Conservation (phyloP, 306 rosid species). For the Rosa multiflora region DNA sequence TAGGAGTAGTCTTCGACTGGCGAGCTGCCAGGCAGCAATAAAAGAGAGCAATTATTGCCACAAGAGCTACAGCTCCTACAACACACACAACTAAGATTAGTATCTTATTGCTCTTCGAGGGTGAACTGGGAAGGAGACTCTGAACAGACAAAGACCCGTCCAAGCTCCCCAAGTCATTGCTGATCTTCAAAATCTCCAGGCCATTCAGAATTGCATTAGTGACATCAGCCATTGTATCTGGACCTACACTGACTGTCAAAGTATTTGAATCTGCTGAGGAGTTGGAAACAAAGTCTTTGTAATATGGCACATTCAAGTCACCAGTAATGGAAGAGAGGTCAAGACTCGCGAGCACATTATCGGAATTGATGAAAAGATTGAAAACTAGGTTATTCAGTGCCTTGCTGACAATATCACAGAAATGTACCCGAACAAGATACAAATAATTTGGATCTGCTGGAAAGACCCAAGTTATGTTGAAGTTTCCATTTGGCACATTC, state of each 20-base stretch:
- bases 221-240: constrained; percentile 62
- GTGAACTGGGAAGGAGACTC: constrained; percentile 53
- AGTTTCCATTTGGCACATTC: constrained; percentile 59
- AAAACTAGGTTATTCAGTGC: constrained; percentile 69
- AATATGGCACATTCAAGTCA: constrained; percentile 67
- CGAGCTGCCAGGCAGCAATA: constrained; percentile 44
- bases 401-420: constrained; percentile 84
- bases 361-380: constrained; percentile 70
- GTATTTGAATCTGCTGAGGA: constrained; percentile 44
- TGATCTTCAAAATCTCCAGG: constrained; percentile 75
- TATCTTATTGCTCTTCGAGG: constrained; percentile 40
- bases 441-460: constrained; percentile 61
- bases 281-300: constrained; percentile 66
- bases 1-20: constrained; percentile 51
- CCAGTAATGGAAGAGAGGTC: constrained; percentile 70
- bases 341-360: constrained; percentile 58
- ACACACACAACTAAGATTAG: constrained; percentile 49
- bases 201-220: constrained; percentile 81
- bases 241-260: constrained; percentile 88
- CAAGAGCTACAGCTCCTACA: constrained; percentile 44
- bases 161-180: constrained; percentile 67
- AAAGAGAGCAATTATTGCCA: constrained; percentile 53
- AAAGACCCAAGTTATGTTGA: constrained; percentile 95
- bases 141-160: constrained; percentile 58
- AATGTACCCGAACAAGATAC: constrained; percentile 75